These are phyloP conservation scores for Fusarium fujikuroi DNA, from an alignment of 2,329 filamentous ascomycete species.

Conservation along the genomic window DNA sequence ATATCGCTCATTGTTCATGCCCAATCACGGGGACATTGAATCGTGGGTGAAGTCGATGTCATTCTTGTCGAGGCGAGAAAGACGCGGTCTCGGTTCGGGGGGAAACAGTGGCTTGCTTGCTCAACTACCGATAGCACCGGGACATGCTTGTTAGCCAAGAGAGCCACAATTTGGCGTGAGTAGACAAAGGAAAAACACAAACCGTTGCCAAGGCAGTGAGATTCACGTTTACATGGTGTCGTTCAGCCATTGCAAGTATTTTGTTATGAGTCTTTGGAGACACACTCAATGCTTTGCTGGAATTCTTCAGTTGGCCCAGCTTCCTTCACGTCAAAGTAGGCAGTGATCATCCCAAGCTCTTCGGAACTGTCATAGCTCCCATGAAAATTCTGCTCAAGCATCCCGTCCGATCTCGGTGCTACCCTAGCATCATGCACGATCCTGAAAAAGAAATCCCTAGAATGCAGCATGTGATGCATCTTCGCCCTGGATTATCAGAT, in stretches of 20 bases:
- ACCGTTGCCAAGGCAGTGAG: neutral
- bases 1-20: neutral
- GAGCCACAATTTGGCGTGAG: neutral
- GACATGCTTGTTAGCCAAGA: slow-evolving; percentile 2
- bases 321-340: neutral
- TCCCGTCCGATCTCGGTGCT: slow-evolving; percentile 30
- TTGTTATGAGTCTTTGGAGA: neutral
- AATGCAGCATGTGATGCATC: slow-evolving; percentile 21
- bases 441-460: neutral
- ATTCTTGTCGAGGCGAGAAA: neutral
- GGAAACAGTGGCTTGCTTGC: neutral
- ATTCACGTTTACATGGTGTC: neutral
- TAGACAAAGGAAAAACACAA: neutral
- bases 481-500: slow-evolving; percentile 30
- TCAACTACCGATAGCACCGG: slow-evolving; percentile 19
- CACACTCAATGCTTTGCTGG: accelerated
- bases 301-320: neutral
- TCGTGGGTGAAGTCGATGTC: neutral
- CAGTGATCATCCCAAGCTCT: neutral
- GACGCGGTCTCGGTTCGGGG: neutral
- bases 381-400: slow-evolving; percentile 12
- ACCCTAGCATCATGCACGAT: slow-evolving; percentile 18
- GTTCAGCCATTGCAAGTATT: neutral
- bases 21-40: neutral
- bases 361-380: slow-evolving; percentile 5